Percentiles rank a stretch among this genome's conserved stretches.
phyloP scores from a whole-genome alignment of 1,284 basidiomycete species.

The Ceratobasidium sp. region DNA sequence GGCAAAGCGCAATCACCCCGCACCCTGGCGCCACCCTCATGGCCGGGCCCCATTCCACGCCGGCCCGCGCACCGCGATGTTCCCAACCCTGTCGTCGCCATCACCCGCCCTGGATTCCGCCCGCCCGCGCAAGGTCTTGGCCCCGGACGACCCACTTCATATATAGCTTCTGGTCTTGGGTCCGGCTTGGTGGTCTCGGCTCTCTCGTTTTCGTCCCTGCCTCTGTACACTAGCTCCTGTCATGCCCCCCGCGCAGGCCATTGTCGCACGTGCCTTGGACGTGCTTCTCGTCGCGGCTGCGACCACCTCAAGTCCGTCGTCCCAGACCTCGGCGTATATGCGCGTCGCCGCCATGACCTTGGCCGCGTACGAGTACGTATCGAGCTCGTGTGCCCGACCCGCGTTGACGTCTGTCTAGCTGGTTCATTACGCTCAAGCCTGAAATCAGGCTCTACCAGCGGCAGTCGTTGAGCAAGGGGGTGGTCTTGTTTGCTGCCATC shows the following conservation, averaged over 20 bases:
- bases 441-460: constrained; percentile 38
- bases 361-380: constrained; percentile 38
- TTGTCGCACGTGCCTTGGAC: constrained; percentile 9
- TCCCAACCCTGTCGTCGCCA: constrained; percentile 2
- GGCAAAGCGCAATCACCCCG: neutral
- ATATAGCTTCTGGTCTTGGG: constrained; percentile 11
- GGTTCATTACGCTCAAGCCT: constrained; percentile 30
- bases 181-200: constrained; percentile 13
- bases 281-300: constrained; percentile 21
- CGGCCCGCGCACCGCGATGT: too few relatives aligned
- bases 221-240: neutral
- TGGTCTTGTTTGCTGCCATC: constrained; percentile 21
- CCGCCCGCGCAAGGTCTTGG: neutral
- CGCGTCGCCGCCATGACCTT: constrained; percentile 40
- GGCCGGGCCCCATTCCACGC: neutral
- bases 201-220: neutral
- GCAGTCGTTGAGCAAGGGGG: constrained; percentile 37
- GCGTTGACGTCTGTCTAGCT: constrained; percentile 5
- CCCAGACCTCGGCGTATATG: constrained; percentile 34
- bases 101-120: neutral
- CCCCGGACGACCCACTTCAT: neutral
- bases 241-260: constrained; percentile 1
- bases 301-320: neutral
- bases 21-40: neutral
- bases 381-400: neutral